Base-by-base conservation (phyloP, 2,329 filamentous ascomycete genomes). In the Hypoxylon sp. region DNA sequence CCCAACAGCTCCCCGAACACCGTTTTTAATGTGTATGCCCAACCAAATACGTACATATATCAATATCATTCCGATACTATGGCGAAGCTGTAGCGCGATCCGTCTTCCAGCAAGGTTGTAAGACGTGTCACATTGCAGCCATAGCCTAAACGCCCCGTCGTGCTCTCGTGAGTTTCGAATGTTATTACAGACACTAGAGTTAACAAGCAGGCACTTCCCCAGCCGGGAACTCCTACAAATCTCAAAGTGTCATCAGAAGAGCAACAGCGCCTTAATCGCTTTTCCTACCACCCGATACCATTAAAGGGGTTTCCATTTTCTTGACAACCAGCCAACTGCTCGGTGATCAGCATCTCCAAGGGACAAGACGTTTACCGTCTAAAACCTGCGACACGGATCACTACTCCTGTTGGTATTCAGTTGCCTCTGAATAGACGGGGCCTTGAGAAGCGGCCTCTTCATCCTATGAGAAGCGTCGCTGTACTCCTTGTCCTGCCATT, bases 401-500 rank as follows among this genome's bases (percentile, higher is more conserved):
- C 44, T 26, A 17, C 55, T 57, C 46, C 11, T 60, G 51, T 19
- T 47, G 42, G 44, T 59, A 50, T 50, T 47, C 51, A 50, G 35
- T 59, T 37, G 52, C 31, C n/a, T 65, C 59, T n/a, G 57, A 42
- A 58, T 67, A 68, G 42, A 56, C 50, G 50, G 48, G 65, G 55
- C 67, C 61, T 57, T 42, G 63, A 65, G 68, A 33, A 63, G 65
- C 68, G 63, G 44, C 73, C 55, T 67, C 48, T 5, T 70, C 74
- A 67, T 74, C 73, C 80, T 87, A 90, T 78, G 85, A 88, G 78
- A 86, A 88, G 67, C 87, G 86, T 65, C 88, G 83, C 72, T 86
- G 83, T 8, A 86, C 82, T 61, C 82, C 82, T 74, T 88, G 86
- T 37, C 86, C 85, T 47, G 85, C 84, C 81, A 88, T 86, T 59